Evolutionary conservation across 192 early-diverging fungal species (phyloP), one percentile per base, ranked within the genome.

Genomic region (Bifiguratus adelaidae): DNA sequence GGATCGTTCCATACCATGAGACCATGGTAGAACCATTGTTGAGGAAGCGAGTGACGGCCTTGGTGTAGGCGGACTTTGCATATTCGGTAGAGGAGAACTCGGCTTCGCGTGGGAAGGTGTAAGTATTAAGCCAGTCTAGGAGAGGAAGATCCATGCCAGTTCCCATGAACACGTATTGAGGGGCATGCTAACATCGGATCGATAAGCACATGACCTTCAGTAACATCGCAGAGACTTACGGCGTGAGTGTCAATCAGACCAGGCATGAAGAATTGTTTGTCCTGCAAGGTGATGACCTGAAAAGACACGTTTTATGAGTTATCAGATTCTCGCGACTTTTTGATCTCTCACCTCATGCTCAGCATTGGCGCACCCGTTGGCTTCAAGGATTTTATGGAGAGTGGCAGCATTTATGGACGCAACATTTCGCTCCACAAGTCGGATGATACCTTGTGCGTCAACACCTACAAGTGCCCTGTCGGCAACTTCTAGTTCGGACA

Each of bases 201-300:
- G 26, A 44, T 8, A 26, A 41, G 21, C 20, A 49, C 8, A 24
- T 13, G 18, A 51, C 2, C 16, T 16, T 4, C 20, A 44, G 2
- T 15, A 16, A 55, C 2, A 3, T 15, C 3, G 12, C 23, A 3
- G 7, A 1, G 41, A 51, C 71, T 64, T 73, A 77, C 74, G 40
- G 83, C 83, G 62, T 97, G 95, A 12, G 91, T 93, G 46, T 97
- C 94, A 27, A 97, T 68, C 27, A 95, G 77, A 13, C 94, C 94
- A 25, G 91, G 94, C 48, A 91, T 69, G 46, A 95, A 62, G 56
- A 93, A 88, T 58, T 91, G 84, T 21, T 66, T 59, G 0, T 48
- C 43, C 3, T 48, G 56, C 26, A 86, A 63, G 36, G 47, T 46
- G 30, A 58, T 51, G n/a, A 67, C 13, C 55, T 73, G 44, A 41